Conservation (phyloP, 1,284 basidiomycete genomes). For the Papiliotrema laurentii region DNA sequence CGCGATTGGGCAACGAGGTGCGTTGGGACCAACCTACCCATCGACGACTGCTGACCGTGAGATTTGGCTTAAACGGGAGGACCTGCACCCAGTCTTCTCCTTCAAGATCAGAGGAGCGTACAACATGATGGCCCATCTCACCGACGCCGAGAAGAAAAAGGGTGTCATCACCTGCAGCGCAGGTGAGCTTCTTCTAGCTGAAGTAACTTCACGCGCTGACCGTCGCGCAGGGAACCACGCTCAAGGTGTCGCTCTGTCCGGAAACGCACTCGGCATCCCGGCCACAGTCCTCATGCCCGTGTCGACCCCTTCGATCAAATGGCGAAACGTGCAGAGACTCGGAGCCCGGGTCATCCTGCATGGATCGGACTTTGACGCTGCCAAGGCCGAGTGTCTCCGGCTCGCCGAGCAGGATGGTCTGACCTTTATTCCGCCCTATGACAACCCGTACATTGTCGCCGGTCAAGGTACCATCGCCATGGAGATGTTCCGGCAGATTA, state of each 20-base stretch:
- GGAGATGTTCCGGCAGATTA: slow-evolving; percentile 85
- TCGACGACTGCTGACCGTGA: neutral
- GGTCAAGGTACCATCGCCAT: slow-evolving; percentile 94
- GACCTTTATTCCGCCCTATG: slow-evolving; percentile 93
- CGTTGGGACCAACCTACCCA: neutral
- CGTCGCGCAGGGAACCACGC: slow-evolving; percentile 81
- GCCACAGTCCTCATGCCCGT: slow-evolving; percentile 98
- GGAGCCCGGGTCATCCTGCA: slow-evolving; percentile 93
- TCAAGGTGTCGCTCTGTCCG: slow-evolving; percentile 94
- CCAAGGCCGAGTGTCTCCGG: slow-evolving; percentile 88
- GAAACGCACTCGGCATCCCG: slow-evolving; percentile 76
- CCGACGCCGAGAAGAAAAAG: slow-evolving; percentile 87
- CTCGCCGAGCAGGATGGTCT: slow-evolving; percentile 73
- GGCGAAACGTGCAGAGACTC: slow-evolving; percentile 83
- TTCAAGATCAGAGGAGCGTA: slow-evolving; percentile 99
- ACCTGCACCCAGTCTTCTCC: slow-evolving; percentile 96
- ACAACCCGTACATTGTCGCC: slow-evolving; percentile 94
- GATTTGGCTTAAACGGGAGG: slow-evolving; percentile 95
- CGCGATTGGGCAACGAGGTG: slow-evolving; percentile 75
- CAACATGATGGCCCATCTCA: slow-evolving; percentile 94
- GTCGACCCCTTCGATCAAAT: slow-evolving; percentile 94
- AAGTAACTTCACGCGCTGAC: neutral
- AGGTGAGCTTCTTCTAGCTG: slow-evolving; percentile 58
- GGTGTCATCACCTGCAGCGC: slow-evolving; percentile 98
- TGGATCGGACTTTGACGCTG: slow-evolving; percentile 92